Percentiles rank a stretch among this genome's conserved stretches.
These are phyloP conservation scores for Russula abietina DNA, from an alignment of 768 basidiomycete genomes.

Conservation along the genomic window DNA sequence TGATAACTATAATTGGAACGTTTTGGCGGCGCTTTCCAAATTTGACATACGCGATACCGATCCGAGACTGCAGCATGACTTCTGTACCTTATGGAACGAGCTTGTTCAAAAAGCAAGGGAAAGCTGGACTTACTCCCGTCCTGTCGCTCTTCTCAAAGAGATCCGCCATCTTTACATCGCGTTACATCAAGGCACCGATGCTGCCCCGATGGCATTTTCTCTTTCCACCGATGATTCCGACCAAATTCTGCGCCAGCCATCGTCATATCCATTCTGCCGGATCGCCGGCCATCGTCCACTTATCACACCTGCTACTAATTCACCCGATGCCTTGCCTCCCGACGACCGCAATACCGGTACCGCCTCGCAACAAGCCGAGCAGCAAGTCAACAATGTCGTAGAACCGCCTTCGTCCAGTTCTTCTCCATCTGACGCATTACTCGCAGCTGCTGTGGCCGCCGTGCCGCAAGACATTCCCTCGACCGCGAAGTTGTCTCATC, in stretches of 20 bases:
- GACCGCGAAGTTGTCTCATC: no score
- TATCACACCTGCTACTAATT: no score
- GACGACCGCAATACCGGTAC: no score
- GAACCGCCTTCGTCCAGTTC: no score
- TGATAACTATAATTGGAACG: rapidly evolving
- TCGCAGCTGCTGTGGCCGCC: no score
- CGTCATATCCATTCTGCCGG: not conserved
- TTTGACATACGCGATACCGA: not conserved
- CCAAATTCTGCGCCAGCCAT: not conserved
- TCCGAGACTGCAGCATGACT: not conserved
- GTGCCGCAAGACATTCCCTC: no score
- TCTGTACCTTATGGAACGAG: not conserved
- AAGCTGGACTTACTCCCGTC: not conserved
- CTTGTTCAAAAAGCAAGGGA: not conserved
- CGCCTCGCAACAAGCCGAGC: no score
- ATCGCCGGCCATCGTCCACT: not conserved
- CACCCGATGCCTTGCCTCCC: no score
- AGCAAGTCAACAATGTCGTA: no score
- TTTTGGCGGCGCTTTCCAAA: not conserved
- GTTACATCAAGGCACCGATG: not conserved
- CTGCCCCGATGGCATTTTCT: not conserved
- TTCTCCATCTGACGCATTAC: no score
- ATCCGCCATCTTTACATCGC: not conserved
- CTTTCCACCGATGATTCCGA: not conserved
- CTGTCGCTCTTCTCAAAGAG: not conserved